phyloP scores from a whole-genome alignment of 257 asterid species.

The Solanum paucissectum region DNA sequence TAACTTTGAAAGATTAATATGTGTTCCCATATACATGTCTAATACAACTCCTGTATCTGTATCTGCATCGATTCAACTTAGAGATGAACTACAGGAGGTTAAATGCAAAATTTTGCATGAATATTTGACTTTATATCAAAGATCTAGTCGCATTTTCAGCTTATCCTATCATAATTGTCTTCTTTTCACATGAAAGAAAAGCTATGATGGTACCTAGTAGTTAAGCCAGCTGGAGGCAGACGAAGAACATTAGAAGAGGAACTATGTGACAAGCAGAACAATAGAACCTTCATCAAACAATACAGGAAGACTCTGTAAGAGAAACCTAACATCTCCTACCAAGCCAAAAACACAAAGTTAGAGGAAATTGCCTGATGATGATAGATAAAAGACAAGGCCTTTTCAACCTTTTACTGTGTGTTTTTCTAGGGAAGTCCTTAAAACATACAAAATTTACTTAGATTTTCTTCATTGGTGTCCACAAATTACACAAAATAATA shows the following conservation, averaged over 20 bases:
- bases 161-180: background rate
- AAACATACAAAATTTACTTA: background rate
- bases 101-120: background rate
- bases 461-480: background rate
- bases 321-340: background rate
- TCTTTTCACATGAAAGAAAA: background rate
- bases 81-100: background rate
- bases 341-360: background rate
- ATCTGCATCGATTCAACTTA: background rate
- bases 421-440: background rate
- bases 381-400: background rate
- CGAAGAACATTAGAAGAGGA: background rate
- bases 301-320: background rate
- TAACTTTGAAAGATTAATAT: background rate
- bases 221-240: background rate
- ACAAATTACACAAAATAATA: background rate
- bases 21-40: background rate
- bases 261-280: background rate
- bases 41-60: background rate
- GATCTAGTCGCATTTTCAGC: background rate
- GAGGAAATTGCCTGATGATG: background rate
- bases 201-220: background rate
- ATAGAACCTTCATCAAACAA: background rate
- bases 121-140: background rate
- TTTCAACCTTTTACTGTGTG: background rate